Conservation (phyloP, 2,329 filamentous ascomycete species). For the Colletotrichum chrysophilum region DNA sequence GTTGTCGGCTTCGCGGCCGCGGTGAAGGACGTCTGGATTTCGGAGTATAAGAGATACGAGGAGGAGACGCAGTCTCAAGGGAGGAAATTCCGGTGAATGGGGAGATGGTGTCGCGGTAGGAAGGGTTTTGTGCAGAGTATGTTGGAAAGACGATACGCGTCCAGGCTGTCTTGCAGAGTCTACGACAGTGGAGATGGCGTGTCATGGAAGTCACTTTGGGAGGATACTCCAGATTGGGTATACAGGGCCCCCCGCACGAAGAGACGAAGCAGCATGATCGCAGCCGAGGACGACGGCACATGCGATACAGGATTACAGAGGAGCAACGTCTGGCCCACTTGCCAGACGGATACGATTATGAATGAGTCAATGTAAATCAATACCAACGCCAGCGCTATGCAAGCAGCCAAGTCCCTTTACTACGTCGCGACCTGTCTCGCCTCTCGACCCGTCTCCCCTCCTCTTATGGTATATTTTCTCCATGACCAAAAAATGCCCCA, state of each 20-base stretch:
- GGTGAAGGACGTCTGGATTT: conserved; percentile 59
- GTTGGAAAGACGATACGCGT: neutral
- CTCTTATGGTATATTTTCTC: neutral
- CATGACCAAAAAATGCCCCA: neutral
- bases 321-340: neutral
- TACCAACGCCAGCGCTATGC: conserved; percentile 51
- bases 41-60: conserved; percentile 64
- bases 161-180: neutral
- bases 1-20: conserved; percentile 51
- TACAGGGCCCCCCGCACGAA: neutral
- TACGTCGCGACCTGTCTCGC: neutral
- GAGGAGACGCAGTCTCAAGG: conserved; percentile 42
- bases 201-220: neutral
- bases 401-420: conserved; percentile 8
- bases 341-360: conserved; percentile 1
- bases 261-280: neutral
- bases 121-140: neutral
- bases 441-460: neutral
- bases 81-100: neutral
- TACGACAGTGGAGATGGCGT: neutral
- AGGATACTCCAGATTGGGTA: neutral
- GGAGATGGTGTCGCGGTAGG: neutral
- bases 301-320: neutral
- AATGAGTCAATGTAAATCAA: conserved; percentile 15
- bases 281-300: neutral